A percentile compares a stretch with the other conserved stretches of the same genome.
These are phyloP conservation scores for Coelastrella sp. DNA, from an alignment of 139 green algal genomes.

Conservation along the genomic window DNA sequence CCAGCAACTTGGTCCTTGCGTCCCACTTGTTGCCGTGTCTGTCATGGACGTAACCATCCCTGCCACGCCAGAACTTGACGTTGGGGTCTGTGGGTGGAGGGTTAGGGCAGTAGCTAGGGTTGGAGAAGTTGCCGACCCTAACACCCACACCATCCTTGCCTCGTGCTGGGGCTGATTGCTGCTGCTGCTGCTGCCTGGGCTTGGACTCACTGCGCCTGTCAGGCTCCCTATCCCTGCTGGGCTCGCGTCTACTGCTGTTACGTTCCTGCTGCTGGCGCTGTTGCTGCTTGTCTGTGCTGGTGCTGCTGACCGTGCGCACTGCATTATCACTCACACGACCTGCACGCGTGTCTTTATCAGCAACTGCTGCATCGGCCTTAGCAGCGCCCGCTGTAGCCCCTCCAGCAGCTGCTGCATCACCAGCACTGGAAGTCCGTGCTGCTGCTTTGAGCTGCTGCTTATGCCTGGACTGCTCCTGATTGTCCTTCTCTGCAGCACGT, in stretches of 20 bases:
- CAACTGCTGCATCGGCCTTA: too few relatives aligned
- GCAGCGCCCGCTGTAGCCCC: not conserved
- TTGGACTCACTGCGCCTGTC: not conserved
- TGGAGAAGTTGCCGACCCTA: not conserved
- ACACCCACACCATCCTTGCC: not conserved
- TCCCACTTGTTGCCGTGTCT: slow-evolving; percentile 42
- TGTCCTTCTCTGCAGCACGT: not conserved
- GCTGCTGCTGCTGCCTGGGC: slow-evolving; percentile 18
- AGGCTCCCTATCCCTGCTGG: not conserved
- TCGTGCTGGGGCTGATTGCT: not conserved
- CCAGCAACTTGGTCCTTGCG: slow-evolving; percentile 20
- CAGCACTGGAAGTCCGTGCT: not conserved
- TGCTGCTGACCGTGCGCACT: not conserved
- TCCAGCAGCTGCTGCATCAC: not conserved
- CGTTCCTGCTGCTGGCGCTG: not conserved
- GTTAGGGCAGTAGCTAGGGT: slow-evolving; percentile 37
- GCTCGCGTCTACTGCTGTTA: not conserved
- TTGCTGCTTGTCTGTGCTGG: slow-evolving; percentile 6
- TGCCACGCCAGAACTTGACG: slow-evolving; percentile 17
- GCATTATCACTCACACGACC: not conserved
- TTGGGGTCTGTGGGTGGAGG: slow-evolving; percentile 2
- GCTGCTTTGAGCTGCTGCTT: slow-evolving; percentile 2
- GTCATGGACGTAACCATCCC: slow-evolving; percentile 39
- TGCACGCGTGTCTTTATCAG: too few relatives aligned
- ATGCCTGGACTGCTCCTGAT: not conserved